Percentiles rank a stretch among this genome's conserved stretches.
These are phyloP conservation scores for Candida qinlingensis DNA, from an alignment of 805 yeast species.

Conservation along the genomic window DNA sequence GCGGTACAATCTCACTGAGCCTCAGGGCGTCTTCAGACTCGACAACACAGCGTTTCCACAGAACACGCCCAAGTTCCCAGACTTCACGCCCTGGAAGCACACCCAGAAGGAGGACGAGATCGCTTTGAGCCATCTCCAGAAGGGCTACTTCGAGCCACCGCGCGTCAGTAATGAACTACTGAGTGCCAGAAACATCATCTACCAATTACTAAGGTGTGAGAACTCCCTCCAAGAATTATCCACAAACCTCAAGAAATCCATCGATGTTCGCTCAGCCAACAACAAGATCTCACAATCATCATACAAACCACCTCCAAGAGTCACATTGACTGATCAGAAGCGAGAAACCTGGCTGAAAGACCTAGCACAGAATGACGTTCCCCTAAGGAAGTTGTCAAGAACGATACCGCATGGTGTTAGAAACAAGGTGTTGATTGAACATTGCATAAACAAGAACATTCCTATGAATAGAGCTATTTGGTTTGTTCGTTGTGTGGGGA, in stretches of 20 bases:
- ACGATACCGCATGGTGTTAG: constrained; percentile 90
- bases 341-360: constrained; percentile 83
- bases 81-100: constrained; percentile 68
- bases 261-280: constrained; percentile 39
- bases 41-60: constrained; percentile 16
- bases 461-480: constrained; percentile 84
- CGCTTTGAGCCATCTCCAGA: constrained; percentile 52
- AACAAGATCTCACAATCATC: constrained; percentile 44
- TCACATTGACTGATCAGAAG: constrained; percentile 83
- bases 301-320: constrained; percentile 82
- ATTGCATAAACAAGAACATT: constrained; percentile 57
- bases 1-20: constrained; percentile 29
- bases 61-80: constrained; percentile 46
- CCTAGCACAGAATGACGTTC: constrained; percentile 60
- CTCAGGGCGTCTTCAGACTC: constrained; percentile 30
- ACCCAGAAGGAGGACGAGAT: constrained; percentile 47
- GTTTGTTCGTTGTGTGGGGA: constrained; percentile 84
- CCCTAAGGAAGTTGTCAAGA: constrained; percentile 62
- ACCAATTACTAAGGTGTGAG: constrained; percentile 22
- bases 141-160: constrained; percentile 67
- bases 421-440: constrained; percentile 67
- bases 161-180: constrained; percentile 61
- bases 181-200: constrained; percentile 57
- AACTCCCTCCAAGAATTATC: constrained; percentile 44
- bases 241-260: constrained; percentile 40